Conservation (phyloP, 78 protist genomes). For the Emiliania huxleyi region DNA sequence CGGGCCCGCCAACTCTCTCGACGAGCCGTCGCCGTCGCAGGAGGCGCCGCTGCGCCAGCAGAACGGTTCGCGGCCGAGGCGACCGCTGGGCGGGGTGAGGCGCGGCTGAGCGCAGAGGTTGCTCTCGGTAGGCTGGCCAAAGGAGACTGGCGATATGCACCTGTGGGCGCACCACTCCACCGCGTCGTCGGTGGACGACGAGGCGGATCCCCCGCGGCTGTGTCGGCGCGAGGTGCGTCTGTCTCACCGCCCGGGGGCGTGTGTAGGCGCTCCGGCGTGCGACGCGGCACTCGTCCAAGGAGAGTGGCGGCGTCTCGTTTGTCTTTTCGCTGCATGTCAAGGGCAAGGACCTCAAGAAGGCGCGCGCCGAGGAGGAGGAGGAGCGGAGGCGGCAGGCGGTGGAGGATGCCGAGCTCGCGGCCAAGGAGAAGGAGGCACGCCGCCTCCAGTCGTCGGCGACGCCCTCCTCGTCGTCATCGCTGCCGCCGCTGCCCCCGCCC, state of each 20-base stretch:
- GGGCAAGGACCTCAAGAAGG: background rate
- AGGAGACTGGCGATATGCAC: slow-evolving; percentile 23
- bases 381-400: background rate
- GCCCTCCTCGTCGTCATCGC: no score
- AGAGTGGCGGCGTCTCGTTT: background rate
- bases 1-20: background rate
- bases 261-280: background rate
- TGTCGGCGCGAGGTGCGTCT: no score
- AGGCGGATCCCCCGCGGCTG: no score
- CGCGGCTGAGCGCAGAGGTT: background rate
- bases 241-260: no score
- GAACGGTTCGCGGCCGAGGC: no score
- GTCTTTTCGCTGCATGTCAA: background rate
- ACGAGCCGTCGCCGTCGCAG: background rate
- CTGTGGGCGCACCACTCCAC: slow-evolving; percentile 12
- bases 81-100: background rate
- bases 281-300: background rate
- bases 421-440: background rate
- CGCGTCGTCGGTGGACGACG: background rate
- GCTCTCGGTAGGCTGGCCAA: no score
- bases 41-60: background rate
- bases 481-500: no score
- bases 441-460: no score
- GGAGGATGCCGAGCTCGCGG: background rate
- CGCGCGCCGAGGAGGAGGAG: background rate